These are phyloP conservation scores for Fusarium pseudograminearum DNA, from an alignment of 2,329 filamentous ascomycete species.

Conservation along the genomic window DNA sequence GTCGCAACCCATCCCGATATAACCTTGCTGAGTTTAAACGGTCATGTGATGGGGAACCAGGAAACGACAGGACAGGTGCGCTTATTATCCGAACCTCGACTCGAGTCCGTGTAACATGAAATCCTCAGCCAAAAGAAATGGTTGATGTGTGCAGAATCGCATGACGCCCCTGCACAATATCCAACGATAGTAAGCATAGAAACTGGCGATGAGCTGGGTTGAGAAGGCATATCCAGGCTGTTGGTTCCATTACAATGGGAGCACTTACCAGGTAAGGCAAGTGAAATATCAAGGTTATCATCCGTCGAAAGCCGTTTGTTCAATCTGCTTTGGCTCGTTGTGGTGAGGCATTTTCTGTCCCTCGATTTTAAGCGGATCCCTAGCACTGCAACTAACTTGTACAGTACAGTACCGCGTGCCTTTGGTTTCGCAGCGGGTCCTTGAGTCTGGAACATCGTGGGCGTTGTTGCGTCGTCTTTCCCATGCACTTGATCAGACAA, in stretches of 20 bases:
- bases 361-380: conserved; percentile 29
- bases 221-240: conserved; percentile 16
- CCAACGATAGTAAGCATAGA: not conserved
- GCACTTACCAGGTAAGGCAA: conserved; percentile 31
- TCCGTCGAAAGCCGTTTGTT: conserved; percentile 31
- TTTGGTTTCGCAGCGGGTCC: conserved; percentile 31
- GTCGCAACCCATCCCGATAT: conserved; percentile 19
- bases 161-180: conserved; percentile 29
- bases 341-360: conserved; percentile 44
- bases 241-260: conserved; percentile 26
- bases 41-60: conserved; percentile 11
- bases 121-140: not conserved
- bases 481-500: conserved; percentile 35
- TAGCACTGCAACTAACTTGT: conserved; percentile 35
- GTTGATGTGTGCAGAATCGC: conserved; percentile 26
- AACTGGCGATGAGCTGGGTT: not conserved
- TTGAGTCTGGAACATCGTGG: conserved; percentile 40
- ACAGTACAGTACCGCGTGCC: conserved; percentile 7
- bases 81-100: conserved; percentile 26
- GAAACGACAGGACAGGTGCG: conserved; percentile 33
- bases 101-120: conserved; percentile 21
- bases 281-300: conserved; percentile 13
- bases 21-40: conserved; percentile 12
- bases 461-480: conserved; percentile 22
- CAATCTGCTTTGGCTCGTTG: conserved; percentile 9